Percentiles rank a stretch among this genome's conserved stretches.
Evolutionary conservation across 192 early-diverging fungal species (phyloP).

Genomic region (Phlyctochytrium bullatum): DNA sequence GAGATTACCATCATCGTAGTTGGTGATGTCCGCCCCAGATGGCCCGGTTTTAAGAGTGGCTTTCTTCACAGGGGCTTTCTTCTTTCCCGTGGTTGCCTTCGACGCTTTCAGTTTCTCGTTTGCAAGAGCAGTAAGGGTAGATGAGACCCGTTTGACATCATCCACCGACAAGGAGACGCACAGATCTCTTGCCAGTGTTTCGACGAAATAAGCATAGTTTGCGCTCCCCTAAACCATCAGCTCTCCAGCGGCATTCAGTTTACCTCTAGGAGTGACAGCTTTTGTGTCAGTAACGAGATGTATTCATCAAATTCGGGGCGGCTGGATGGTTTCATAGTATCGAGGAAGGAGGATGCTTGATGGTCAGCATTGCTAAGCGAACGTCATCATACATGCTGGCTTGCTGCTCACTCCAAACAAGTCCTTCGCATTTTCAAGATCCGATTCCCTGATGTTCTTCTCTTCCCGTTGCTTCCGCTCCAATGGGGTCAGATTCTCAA

Average conservation of each 20-base stretch:
- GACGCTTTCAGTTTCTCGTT: constrained; percentile 54
- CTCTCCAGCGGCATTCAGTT: background rate
- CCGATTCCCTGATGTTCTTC: constrained; percentile 35
- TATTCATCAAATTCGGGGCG: constrained; percentile 47
- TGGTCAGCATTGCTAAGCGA: too few species aligned
- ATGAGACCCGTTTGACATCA: constrained; percentile 43
- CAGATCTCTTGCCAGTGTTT: constrained; percentile 40
- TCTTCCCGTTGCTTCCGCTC: constrained; percentile 43
- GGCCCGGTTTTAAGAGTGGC: constrained; percentile 21
- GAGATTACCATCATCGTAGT: constrained; percentile 31
- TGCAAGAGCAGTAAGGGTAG: constrained; percentile 46
- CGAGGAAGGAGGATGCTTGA: constrained; percentile 34
- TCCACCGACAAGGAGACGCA: constrained; percentile 44
- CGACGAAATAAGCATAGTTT: constrained; percentile 48
- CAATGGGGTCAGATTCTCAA: constrained; percentile 39
- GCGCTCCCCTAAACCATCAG: constrained; percentile 22
- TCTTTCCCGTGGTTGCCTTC: constrained; percentile 34
- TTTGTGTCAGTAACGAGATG: constrained; percentile 30
- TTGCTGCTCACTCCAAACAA: constrained; percentile 44
- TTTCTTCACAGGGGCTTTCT: constrained; percentile 32
- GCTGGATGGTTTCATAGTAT: constrained; percentile 45
- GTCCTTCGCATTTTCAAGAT: constrained; percentile 51
- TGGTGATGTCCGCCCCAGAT: constrained; percentile 30
- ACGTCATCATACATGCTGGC: too few species aligned
- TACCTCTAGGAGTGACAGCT: too few species aligned